Evolutionary conservation across 192 early-diverging fungal genomes (phyloP).

Genomic region (Coemansia sp.): DNA sequence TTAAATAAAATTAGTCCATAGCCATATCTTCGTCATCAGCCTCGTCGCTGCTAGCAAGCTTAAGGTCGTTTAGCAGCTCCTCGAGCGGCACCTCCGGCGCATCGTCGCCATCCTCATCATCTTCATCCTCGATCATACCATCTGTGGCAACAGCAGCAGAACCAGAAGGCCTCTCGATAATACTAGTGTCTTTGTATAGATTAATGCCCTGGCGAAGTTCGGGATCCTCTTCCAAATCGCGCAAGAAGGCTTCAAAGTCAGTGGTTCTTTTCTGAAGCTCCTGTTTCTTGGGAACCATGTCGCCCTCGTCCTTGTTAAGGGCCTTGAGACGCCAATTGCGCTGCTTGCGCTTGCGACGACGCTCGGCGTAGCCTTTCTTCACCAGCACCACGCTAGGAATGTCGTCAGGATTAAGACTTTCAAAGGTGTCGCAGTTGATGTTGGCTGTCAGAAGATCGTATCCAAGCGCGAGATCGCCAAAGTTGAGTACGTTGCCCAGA

Average conservation of each 20-base stretch:
- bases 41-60: slow-evolving; percentile 64
- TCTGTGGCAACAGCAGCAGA: slow-evolving; percentile 9
- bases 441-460: slow-evolving; percentile 87
- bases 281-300: slow-evolving; percentile 71
- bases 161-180: background rate
- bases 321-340: slow-evolving; percentile 92
- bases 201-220: slow-evolving; percentile 94
- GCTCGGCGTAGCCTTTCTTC: slow-evolving; percentile 87
- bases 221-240: slow-evolving; percentile 97
- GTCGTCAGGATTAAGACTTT: slow-evolving; percentile 61
- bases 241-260: slow-evolving; percentile 94
- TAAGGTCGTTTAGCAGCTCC: slow-evolving; percentile 92
- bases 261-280: slow-evolving; percentile 76
- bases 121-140: slow-evolving; percentile 39
- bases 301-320: slow-evolving; percentile 86
- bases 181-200: slow-evolving; percentile 71
- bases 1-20: background rate
- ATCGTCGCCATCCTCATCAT: slow-evolving; percentile 75
- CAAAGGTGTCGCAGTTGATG: slow-evolving; percentile 88
- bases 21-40: slow-evolving; percentile 41
- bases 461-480: slow-evolving; percentile 89
- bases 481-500: slow-evolving; percentile 84
- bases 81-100: slow-evolving; percentile 92
- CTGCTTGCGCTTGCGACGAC: slow-evolving; percentile 78
- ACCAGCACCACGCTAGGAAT: slow-evolving; percentile 91